These are phyloP conservation scores for Eutrema yunnanense DNA, from an alignment of 345 rosid species.

Conservation along the genomic window DNA sequence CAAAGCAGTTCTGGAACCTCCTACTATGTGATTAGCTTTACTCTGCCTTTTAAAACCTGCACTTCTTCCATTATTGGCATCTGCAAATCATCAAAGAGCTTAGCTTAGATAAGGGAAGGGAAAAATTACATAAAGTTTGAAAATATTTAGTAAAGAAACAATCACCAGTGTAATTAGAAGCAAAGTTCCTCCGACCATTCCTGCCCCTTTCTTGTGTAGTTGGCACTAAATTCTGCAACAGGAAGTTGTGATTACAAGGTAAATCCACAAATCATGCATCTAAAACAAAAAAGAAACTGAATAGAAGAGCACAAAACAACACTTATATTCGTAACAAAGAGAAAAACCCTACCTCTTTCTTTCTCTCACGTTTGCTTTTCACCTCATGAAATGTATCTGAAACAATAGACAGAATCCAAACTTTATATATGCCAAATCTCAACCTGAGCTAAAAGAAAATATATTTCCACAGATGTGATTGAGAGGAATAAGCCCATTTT, in stretches of 20 bases:
- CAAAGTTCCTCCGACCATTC: conserved; percentile 42
- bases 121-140: not conserved
- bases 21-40: conserved; percentile 34
- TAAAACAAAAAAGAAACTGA: not conserved
- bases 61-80: conserved; percentile 46
- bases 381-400: conserved; percentile 94
- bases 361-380: conserved; percentile 55
- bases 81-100: conserved; percentile 26
- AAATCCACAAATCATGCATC: not conserved
- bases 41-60: conserved; percentile 43
- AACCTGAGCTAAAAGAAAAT: not conserved
- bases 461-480: not conserved
- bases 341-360: conserved; percentile 51
- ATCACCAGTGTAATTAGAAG: conserved; percentile 32
- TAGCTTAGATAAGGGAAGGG: not conserved
- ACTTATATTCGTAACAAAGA: not conserved
- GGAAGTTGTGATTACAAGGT: not conserved
- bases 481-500: not conserved
- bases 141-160: conserved; percentile 18
- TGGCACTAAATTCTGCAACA: conserved; percentile 35
- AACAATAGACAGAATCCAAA: not conserved
- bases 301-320: not conserved
- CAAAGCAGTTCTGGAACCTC: conserved; percentile 33
- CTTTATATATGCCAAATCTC: not conserved
- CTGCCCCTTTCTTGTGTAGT: conserved; percentile 38